Conservation (phyloP, 2,329 filamentous ascomycete genomes). For the Fonsecaea erecta region DNA sequence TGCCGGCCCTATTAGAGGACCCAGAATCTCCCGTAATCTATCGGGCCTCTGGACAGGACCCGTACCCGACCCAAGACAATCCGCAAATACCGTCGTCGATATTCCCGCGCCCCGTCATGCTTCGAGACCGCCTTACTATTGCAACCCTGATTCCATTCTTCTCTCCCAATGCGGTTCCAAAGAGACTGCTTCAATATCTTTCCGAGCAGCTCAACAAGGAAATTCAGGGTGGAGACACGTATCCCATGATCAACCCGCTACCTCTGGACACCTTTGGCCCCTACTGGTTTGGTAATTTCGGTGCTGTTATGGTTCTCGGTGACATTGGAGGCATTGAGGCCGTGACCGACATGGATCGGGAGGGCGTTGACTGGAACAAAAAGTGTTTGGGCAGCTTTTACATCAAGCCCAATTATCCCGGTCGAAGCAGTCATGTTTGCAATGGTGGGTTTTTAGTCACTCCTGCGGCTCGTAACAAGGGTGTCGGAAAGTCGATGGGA, state of each 20-base stretch:
- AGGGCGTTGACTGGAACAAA: conserved; percentile 73
- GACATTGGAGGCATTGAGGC: conserved; percentile 69
- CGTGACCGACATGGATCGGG: conserved; percentile 53
- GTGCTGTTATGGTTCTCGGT: conserved; percentile 83
- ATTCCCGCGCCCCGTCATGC: conserved; percentile 74
- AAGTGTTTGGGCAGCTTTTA: conserved; percentile 89
- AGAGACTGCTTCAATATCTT: conserved; percentile 74
- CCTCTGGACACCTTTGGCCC: conserved; percentile 73
- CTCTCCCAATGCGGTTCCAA: conserved; percentile 75
- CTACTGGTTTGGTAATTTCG: conserved; percentile 93
- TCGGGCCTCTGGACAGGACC: conserved; percentile 68
- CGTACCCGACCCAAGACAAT: conserved; percentile 66
- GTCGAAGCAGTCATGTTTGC: conserved; percentile 86
- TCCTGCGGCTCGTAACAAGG: conserved; percentile 72
- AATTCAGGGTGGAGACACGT: conserved; percentile 89
- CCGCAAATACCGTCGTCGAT: conserved; percentile 71
- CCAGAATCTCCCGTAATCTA: conserved; percentile 72
- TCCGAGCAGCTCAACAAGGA: conserved; percentile 85
- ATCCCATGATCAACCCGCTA: conserved; percentile 82
- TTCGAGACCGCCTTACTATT: conserved; percentile 80
- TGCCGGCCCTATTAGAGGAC: conserved; percentile 81
- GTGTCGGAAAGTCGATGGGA: conserved; percentile 75
- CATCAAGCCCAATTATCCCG: conserved; percentile 92
- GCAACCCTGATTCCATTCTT: conserved; percentile 84
- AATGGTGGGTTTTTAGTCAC: conserved; percentile 76